These are phyloP conservation scores for Drosera capensis DNA, from an alignment of 148 eudicot species.

Conservation along the genomic window DNA sequence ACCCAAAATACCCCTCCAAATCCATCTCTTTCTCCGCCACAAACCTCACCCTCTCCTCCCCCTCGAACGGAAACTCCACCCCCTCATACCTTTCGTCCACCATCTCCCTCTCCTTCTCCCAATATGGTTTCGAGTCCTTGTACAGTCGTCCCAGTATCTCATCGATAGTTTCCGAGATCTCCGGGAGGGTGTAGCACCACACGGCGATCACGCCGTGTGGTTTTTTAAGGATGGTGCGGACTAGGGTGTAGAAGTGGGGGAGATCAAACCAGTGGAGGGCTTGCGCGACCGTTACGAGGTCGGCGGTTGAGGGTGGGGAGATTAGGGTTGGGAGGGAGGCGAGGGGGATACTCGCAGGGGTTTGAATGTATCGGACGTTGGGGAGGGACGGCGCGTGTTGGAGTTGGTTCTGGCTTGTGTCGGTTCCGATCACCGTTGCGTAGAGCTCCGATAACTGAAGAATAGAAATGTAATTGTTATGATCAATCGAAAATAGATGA, in stretches of 20 bases:
- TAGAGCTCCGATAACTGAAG: conserved; percentile 37
- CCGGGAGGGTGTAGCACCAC: conserved; percentile 53
- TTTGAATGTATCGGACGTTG: conserved; percentile 47
- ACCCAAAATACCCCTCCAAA: conserved; percentile 39
- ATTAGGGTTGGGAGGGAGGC: conserved; percentile 16
- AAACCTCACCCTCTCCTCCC: conserved; percentile 41
- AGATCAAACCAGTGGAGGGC: conserved; percentile 69
- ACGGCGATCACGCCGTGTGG: conserved; percentile 61
- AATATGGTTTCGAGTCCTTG: conserved; percentile 22
- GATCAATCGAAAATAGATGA: background rate
- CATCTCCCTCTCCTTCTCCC: conserved; percentile 17
- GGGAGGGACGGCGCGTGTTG: conserved; percentile 53
- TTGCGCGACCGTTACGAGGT: conserved; percentile 37
- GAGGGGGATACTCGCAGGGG: conserved; percentile 27
- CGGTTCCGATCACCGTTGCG: conserved; percentile 70
- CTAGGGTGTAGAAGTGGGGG: conserved; percentile 31
- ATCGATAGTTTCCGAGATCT: no score
- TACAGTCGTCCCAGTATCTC: no score
- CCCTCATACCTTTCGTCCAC: conserved; percentile 35
- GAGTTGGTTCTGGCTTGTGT: conserved; percentile 65
- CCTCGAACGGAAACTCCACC: conserved; percentile 43
- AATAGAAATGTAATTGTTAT: background rate
- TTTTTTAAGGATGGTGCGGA: conserved; percentile 33
- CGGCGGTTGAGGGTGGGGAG: conserved; percentile 24
- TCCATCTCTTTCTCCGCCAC: conserved; percentile 32